Base-by-base conservation (phyloP, 2,329 filamentous ascomycete species). In the Plectosphaerella sp. region DNA sequence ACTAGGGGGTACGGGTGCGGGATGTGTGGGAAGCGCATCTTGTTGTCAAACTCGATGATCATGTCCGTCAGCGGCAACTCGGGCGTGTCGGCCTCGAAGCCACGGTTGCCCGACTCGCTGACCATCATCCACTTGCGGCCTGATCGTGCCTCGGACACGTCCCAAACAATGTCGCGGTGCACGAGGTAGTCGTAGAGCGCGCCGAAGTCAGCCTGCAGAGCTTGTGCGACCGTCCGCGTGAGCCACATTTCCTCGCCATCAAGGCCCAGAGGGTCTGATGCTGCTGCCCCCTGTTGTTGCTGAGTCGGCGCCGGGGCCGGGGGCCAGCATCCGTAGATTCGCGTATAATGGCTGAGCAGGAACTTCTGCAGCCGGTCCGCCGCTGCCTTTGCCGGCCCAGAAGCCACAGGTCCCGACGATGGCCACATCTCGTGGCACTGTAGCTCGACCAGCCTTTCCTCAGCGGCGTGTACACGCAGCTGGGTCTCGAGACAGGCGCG, bases 101-200 rank as follows among this genome's bases (percentile, higher is more conserved):
- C 67, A 39, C 59, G 66, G 59, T 76, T 75, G 9, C 69, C 72
- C 42, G 67, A 70, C 53, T 72, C 67, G 37, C 75, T 76, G 16
- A 76, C 73, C 72, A 87, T 83, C 66, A 83, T 79, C 82, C 83
- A 87, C 61, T 86, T 87, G 41, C 83, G 78, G 16, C 79, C 78
- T 4, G 79, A 77, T 1, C 82, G 72, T 47, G 80, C 80, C 61
- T 87, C 83, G 0, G 77, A 78, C 18, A 77, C 77, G 51, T 86
- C 83, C 83, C 86, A 89, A 1, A 78, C 64, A 5, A 88, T 77
- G 46, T 87, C 81, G 5, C 83, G 77, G 63, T 89, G 80, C 15
- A 89, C 85, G 1, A 89, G 70, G 56, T 87, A 88, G 60, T 89
- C 85, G 59, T 89, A 89, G 2, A 89, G 69, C 0, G 82, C 80